Percentiles rank a stretch among this genome's conserved stretches.
phyloP scores from a whole-genome alignment of 805 yeast species.

The Lipomyces yamanashiensis region DNA sequence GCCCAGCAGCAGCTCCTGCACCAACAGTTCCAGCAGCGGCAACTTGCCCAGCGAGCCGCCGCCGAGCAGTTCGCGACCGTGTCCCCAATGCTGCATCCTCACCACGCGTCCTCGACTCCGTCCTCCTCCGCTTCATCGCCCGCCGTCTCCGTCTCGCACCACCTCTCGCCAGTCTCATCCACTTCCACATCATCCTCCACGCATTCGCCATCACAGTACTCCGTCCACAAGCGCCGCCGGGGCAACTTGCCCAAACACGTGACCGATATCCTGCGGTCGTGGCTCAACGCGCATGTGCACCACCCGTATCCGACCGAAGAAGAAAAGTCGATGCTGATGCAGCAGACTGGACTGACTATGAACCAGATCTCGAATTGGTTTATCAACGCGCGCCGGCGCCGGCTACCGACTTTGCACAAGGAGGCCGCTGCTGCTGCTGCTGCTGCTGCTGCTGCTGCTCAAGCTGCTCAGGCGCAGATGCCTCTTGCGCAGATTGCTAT shows the following conservation, averaged over 20 bases:
- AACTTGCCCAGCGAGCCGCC: slow-evolving; percentile 14
- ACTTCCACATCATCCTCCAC: neutral
- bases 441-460: slow-evolving; percentile 5
- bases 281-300: slow-evolving; percentile 75
- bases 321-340: slow-evolving; percentile 71
- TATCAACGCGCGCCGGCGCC: slow-evolving; percentile 81
- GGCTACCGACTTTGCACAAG: slow-evolving; percentile 51
- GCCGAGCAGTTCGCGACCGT: neutral
- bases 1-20: slow-evolving; percentile 6
- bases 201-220: neutral
- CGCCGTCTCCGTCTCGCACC: neutral
- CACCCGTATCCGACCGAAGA: slow-evolving; percentile 85
- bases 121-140: neutral
- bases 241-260: slow-evolving; percentile 81
- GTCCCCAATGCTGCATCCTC: neutral
- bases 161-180: neutral
- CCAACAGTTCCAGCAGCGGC: slow-evolving; percentile 26
- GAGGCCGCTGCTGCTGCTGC: slow-evolving; percentile 30
- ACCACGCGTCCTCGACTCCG: neutral
- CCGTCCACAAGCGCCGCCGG: slow-evolving; percentile 51
- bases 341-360: slow-evolving; percentile 74
- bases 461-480: slow-evolving; percentile 2
- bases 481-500: slow-evolving; percentile 1
- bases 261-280: slow-evolving; percentile 68
- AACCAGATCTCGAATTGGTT: slow-evolving; percentile 88